Percentiles rank a stretch among this genome's conserved stretches.
phyloP scores from a whole-genome alignment of 2,329 filamentous ascomycete genomes.

The Xylariomycetidae sp. region DNA sequence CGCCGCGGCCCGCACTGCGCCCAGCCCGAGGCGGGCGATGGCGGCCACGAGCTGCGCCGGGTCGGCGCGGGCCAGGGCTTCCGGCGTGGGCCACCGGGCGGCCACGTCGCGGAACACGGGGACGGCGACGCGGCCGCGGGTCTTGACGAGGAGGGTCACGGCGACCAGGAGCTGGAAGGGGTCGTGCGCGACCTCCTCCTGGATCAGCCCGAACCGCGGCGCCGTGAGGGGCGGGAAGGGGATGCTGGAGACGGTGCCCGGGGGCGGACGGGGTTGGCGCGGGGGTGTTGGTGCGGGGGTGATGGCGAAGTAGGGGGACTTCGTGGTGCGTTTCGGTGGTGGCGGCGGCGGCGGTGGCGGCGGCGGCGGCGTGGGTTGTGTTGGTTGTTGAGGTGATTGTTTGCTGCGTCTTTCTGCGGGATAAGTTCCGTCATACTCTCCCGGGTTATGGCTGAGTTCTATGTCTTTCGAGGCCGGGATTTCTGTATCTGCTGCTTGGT shows the following conservation, averaged over 20 bases:
- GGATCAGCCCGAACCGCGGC: constrained; percentile 68
- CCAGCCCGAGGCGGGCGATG: constrained; percentile 67
- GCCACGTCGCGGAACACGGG: constrained; percentile 69
- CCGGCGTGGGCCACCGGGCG: constrained; percentile 59
- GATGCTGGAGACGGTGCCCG: constrained; percentile 46
- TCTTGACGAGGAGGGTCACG: constrained; percentile 80
- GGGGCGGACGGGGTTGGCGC: constrained; percentile 29
- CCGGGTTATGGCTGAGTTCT: too few species aligned
- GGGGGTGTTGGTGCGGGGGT: constrained; percentile 6
- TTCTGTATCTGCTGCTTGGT: too few species aligned
- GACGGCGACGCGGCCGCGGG: constrained; percentile 65
- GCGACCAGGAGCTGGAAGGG: constrained; percentile 79
- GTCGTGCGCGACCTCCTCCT: constrained; percentile 68
- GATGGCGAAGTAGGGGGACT: constrained; percentile 29
- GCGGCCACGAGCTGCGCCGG: constrained; percentile 50
- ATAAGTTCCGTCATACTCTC: too few species aligned
- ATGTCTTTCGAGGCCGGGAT: too few species aligned
- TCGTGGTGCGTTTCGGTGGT: constrained; percentile 21
- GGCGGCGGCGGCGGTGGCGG: too few species aligned
- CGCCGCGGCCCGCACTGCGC: constrained; percentile 58
- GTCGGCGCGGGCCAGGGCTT: constrained; percentile 53
- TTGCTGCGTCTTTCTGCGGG: too few species aligned
- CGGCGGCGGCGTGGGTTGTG: not conserved
- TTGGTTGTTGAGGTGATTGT: too few species aligned
- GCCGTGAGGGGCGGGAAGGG: constrained; percentile 63